Base-by-base conservation (phyloP, 306 rosid species). In the Sindora glabra region DNA sequence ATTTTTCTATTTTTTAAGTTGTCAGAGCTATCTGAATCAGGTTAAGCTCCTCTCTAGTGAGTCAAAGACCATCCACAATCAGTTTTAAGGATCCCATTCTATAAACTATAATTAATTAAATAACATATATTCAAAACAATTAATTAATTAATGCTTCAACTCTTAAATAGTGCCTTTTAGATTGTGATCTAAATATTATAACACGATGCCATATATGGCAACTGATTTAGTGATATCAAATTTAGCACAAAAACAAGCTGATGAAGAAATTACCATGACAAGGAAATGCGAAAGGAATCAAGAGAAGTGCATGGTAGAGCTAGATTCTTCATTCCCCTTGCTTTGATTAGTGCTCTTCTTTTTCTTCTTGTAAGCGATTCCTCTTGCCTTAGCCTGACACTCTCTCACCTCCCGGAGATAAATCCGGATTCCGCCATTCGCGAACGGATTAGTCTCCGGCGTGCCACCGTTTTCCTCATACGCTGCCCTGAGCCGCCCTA, bases 321-420 rank as follows among this genome's bases (percentile, higher is more conserved):
- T 59, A 0, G 89, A 71, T 48, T 82, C 77, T 17, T 83, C 77
- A 63, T 48, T 71, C 40, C 74, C 83, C 62, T 74, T 75, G 69
- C 13, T 48, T 64, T 42, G 89, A 66, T 56, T 26, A 0, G 81
- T 18, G 61, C 27, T 75, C 86, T 89, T 94, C 89, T 86, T 92
- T 77, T 94, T 89, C 91, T 86, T 94, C 81, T 86, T 94, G 65
- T 86, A 94, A 30, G 99, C 94, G 29, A 94, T 94, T 23, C 99
- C 99, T 29, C 99, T 82, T 1, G 99, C 99, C 74, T 82, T 89
- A 6, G 99, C 97, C 42, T 94, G 99, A 33, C 81, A 84, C 72
- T 89, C 99, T 38, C 94, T 70, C 7, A 94, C 89, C 76, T 94
- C 99, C 53, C 90, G 74, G 15, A 94, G 85, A 65, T 86, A 94